A percentile compares a stretch with the other conserved stretches of the same genome.
Evolutionary conservation across 345 rosid genomes (phyloP).

Genomic region (Heritiera fomes): DNA sequence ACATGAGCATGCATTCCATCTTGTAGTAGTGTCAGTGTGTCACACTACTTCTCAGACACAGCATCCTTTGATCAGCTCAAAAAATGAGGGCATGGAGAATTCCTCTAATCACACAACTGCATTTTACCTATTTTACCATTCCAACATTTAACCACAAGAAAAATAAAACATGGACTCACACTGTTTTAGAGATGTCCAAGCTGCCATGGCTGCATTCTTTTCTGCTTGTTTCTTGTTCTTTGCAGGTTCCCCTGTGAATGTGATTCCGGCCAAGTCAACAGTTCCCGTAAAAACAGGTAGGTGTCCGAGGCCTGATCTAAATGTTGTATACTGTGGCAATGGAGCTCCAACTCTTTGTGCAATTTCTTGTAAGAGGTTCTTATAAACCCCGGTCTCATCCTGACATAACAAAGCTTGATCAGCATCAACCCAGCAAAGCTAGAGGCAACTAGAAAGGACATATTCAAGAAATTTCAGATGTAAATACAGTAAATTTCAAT

Average conservation of each 20-base stretch:
- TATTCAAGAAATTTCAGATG: not conserved
- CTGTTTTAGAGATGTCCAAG: slow-evolving; percentile 93
- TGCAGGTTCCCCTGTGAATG: slow-evolving; percentile 89
- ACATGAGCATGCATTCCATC: not conserved
- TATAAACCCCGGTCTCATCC: slow-evolving; percentile 99
- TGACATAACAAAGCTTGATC: slow-evolving; percentile 31
- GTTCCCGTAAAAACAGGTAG: slow-evolving; percentile 96
- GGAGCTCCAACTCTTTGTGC: slow-evolving; percentile 97
- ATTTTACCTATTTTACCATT: not conserved
- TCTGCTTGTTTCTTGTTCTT: slow-evolving; percentile 99
- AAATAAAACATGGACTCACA: slow-evolving; percentile 48
- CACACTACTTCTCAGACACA: not conserved
- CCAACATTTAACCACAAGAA: slow-evolving; percentile 6
- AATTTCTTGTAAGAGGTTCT: slow-evolving; percentile 93
- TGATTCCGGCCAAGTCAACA: slow-evolving; percentile 88
- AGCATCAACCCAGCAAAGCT: slow-evolving; percentile 22
- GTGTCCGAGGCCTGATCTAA: slow-evolving; percentile 94
- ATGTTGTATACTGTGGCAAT: slow-evolving; percentile 82
- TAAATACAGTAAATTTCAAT: not conserved
- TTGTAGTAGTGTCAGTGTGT: not conserved
- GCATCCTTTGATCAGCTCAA: not conserved
- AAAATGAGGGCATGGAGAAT: not conserved
- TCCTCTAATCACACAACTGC: not conserved
- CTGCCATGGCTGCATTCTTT: slow-evolving; percentile 99
- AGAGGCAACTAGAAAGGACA: not conserved